Base-by-base conservation (phyloP, 257 asterid species). In the Eustoma russellianum region DNA sequence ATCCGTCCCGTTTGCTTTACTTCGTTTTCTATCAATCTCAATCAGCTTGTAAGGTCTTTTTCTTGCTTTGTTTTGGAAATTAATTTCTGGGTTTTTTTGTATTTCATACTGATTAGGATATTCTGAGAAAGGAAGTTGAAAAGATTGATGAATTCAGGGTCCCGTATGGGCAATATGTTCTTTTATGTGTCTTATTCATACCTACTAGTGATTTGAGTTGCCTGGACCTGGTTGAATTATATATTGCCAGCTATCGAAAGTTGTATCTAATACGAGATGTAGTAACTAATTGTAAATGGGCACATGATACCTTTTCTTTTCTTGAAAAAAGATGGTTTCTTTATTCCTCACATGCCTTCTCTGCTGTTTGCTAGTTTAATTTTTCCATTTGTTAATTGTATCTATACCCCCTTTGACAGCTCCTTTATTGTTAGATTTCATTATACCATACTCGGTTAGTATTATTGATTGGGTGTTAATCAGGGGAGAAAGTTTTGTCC, bases 271-370 rank as follows among this genome's bases (percentile, higher is more conserved):
- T 54, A 16, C 16, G 41, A 35, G 34, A 54, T 11, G 35, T 7
- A 35, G 59, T 55, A 33, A 9, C 40, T 13, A 9, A 54, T 34
- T 9, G 48, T 38, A 55, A 17, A 34, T 55, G 49, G 14, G 12
- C 60, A 55, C 19, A 24, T 41, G 50, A 55, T 17, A 34, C 7
- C 7, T 55, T 55, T 7, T 11, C 24, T 0, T 55, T 0, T 45
- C 24, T 17, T 34, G 9, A 11, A 38, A 18, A 24, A 38, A 34
- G 40, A 38, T 55, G 44, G 15, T 55, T 55, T 38, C 19, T 55
- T 46, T 38, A 18, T n/a, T 5, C 24, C 9, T 17, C 60, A 55
- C 60, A 55, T 55, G 60, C 48, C 35, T 54, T 54, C 35, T 17
- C 44, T 35, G 59, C 35, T 7, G 9, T 54, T 54, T 35, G 34